These are phyloP conservation scores for Thermothielavioides terrestris DNA, from an alignment of 495 filamentous ascomycete species.

Conservation along the genomic window DNA sequence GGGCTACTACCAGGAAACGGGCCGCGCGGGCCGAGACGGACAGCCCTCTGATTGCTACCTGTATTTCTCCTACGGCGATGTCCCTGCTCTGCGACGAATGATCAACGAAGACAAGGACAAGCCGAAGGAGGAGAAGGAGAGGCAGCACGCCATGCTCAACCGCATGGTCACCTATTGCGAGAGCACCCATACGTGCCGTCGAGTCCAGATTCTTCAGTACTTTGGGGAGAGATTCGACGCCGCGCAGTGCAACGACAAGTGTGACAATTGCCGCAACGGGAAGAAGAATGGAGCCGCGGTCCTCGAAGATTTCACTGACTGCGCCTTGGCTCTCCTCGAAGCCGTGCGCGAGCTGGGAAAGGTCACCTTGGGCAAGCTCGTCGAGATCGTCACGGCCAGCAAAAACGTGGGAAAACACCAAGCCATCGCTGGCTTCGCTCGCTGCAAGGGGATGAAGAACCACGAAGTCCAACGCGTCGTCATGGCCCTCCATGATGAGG, in stretches of 20 bases:
- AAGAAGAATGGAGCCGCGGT: slow-evolving; percentile 46
- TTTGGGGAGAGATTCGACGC: slow-evolving; percentile 76
- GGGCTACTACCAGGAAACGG: slow-evolving; percentile 97
- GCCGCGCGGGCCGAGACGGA: slow-evolving; percentile 86
- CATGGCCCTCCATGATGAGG: slow-evolving; percentile 33
- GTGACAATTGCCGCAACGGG: slow-evolving; percentile 79
- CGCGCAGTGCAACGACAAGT: slow-evolving; percentile 60
- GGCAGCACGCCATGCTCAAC: slow-evolving; percentile 75
- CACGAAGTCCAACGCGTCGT: slow-evolving; percentile 43
- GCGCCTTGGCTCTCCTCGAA: slow-evolving; percentile 57
- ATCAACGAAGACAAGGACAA: slow-evolving; percentile 66
- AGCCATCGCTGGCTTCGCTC: slow-evolving; percentile 25
- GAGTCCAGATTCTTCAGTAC: slow-evolving; percentile 81
- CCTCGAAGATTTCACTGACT: slow-evolving; percentile 62
- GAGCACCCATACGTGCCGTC: slow-evolving; percentile 73
- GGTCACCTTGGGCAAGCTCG: slow-evolving; percentile 47
- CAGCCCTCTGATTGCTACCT: slow-evolving; percentile 81
- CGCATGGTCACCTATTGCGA: slow-evolving; percentile 81
- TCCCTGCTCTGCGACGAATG: slow-evolving; percentile 55
- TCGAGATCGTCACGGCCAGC: slow-evolving; percentile 37
- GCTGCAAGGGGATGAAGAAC: slow-evolving; percentile 38
- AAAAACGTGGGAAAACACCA: slow-evolving; percentile 32
- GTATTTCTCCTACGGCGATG: slow-evolving; percentile 72
- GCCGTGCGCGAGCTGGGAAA: slow-evolving; percentile 50
- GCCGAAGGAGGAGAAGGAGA: slow-evolving; percentile 45